phyloP scores from a whole-genome alignment of 352 stramenopile genomes.

The Phytopythium oedochilum region DNA sequence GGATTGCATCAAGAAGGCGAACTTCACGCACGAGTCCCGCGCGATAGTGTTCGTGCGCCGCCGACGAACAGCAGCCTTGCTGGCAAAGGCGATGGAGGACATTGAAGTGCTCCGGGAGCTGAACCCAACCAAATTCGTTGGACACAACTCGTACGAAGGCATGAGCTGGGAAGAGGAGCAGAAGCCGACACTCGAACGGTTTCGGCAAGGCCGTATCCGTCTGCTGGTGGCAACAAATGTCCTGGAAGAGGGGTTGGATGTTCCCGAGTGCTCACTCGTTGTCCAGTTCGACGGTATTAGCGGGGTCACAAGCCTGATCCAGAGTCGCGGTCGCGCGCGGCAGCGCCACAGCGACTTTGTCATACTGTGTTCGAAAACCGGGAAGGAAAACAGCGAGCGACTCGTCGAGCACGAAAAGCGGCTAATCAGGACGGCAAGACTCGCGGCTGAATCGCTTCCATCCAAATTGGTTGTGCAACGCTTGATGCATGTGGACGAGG shows the following conservation, averaged over 20 bases:
- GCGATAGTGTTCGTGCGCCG: conserved; percentile 77
- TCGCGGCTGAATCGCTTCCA: conserved; percentile 23
- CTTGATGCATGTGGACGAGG: conserved; percentile 21
- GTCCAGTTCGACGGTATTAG: conserved; percentile 73
- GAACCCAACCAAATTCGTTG: conserved; percentile 74
- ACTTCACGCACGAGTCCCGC: conserved; percentile 53
- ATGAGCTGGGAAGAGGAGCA: conserved; percentile 84
- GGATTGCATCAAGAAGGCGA: conserved; percentile 29
- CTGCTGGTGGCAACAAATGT: conserved; percentile 79
- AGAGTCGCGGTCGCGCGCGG: conserved; percentile 66
- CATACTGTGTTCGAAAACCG: conserved; percentile 51
- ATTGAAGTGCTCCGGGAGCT: conserved; percentile 42
- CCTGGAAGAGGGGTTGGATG: conserved; percentile 73
- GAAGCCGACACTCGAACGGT: conserved; percentile 58
- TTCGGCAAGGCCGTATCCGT: conserved; percentile 59
- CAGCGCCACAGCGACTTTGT: conserved; percentile 56
- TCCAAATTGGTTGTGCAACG: conserved; percentile 40
- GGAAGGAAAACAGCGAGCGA: conserved; percentile 30
- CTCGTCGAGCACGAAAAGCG: conserved; percentile 55
- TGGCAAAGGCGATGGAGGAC: conserved; percentile 64
- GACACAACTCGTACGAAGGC: conserved; percentile 75
- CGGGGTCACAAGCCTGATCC: conserved; percentile 70
- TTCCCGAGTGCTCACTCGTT: conserved; percentile 73
- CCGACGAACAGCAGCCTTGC: conserved; percentile 57
- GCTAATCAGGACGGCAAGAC: conserved; percentile 34